Percentiles rank a stretch among this genome's conserved stretches.
Conservation (phyloP, 1,139 yeast genomes). For the Magnusiomyces fungicola region DNA sequence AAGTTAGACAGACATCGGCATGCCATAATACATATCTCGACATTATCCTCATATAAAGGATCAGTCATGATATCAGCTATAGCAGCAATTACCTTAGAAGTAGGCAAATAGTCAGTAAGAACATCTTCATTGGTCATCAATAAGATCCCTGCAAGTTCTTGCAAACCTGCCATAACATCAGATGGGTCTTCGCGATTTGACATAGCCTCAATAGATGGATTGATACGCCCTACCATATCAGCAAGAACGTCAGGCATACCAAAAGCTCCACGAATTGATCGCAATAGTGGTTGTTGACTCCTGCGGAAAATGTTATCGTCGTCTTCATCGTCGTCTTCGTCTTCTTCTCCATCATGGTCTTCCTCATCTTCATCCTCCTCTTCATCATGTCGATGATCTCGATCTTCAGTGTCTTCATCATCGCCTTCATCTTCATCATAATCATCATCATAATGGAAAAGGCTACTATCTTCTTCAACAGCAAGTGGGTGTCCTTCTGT, state of each 20-base stretch:
- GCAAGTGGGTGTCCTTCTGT: neutral
- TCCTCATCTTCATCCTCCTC: constrained; percentile 25
- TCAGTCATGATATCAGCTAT: constrained; percentile 55
- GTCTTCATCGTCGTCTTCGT: constrained; percentile 17
- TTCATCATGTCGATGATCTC: constrained; percentile 21
- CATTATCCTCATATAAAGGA: constrained; percentile 52
- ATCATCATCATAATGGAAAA: constrained; percentile 26
- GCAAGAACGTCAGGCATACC: constrained; percentile 17
- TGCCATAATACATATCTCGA: constrained; percentile 75
- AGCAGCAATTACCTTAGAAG: constrained; percentile 47
- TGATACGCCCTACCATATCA: constrained; percentile 23
- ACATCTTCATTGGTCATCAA: constrained; percentile 34
- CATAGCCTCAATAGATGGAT: constrained; percentile 26
- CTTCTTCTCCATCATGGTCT: constrained; percentile 17
- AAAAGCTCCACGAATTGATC: constrained; percentile 11
- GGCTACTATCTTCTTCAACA: constrained; percentile 18
- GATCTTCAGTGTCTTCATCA: constrained; percentile 17
- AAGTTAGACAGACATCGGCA: constrained; percentile 81
- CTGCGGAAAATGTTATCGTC: constrained; percentile 24
- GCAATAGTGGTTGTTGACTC: constrained; percentile 20
- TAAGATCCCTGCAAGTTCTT: constrained; percentile 34
- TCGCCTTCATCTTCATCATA: constrained; percentile 18
- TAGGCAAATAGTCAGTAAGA: constrained; percentile 43
- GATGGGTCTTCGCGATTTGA: constrained; percentile 38
- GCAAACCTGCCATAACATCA: constrained; percentile 37